phyloP scores from a whole-genome alignment of 345 rosid species.

The Linum tenue region DNA sequence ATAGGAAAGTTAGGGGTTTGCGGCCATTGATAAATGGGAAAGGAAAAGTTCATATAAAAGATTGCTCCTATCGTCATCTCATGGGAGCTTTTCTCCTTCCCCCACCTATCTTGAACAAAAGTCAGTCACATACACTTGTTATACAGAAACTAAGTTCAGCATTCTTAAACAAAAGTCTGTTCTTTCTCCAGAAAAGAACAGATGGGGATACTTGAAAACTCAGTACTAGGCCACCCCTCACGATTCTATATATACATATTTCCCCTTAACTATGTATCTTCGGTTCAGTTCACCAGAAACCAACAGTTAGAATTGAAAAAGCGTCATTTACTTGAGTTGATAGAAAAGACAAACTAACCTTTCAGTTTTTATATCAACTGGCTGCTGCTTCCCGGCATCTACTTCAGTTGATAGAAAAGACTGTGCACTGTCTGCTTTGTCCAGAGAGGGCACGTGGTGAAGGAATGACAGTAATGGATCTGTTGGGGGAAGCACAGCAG shows the following conservation, averaged over 20 bases:
- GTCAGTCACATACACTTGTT: too few species aligned
- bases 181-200: too few species aligned
- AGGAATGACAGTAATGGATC: conserved; percentile 56
- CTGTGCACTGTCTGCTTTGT: conserved; percentile 25
- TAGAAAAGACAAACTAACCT: conserved; percentile 13
- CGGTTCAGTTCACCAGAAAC: neutral
- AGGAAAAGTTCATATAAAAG: conserved; percentile 26
- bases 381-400: neutral
- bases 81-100: conserved; percentile 20
- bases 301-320: neutral
- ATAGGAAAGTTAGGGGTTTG: neutral
- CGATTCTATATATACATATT: conserved; percentile 4
- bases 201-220: neutral
- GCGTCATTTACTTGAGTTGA: conserved; percentile 13
- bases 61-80: conserved; percentile 17
- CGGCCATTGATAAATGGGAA: neutral
- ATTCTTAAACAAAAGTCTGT: too few species aligned
- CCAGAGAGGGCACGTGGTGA: conserved; percentile 27
- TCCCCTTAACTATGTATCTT: neutral
- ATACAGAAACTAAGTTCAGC: too few species aligned
- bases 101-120: too few species aligned
- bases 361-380: neutral
- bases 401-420: conserved; percentile 22
- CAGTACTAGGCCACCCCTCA: neutral
- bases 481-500: conserved; percentile 31